Evolutionary conservation across 768 basidiomycete species (phyloP), one percentile per base, ranked within the genome.

Genomic region (Pulveroboletus sp.): DNA sequence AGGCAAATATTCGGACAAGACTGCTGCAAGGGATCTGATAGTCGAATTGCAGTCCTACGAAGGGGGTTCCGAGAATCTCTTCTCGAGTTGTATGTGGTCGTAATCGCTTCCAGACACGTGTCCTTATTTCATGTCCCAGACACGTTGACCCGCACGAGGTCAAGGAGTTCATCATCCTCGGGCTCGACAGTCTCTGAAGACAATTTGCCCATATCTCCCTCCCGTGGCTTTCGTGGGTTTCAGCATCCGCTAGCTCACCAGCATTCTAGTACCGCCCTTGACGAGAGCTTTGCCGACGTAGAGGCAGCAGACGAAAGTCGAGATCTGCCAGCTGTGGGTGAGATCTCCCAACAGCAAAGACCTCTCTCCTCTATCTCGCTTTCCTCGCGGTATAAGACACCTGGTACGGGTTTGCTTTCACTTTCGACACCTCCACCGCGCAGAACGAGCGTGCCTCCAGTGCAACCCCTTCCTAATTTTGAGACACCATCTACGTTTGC

Each of bases 1-100:
- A 50, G 75, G 83, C 52, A 87, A 83, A 64, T 90, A 94, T 60
- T 87, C 91, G 0, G 89, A 90, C 60, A 87, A 85, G 65, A 90
- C 88, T 0, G 72, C 82, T 20, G 89, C 90, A 31, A 79, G 72
- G 69, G 80, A 84, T 57, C 75, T 91, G 31, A 82, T 90, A 12
- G 74, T 81, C 52, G 91, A 94, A 68, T 68, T 94, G 19, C 85
- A 86, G 55, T 81, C 87, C 13, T 91, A 82, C 58, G 78, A 77
- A n/a, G 81, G 81, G 25, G 84, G 86, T 62, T 77, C 84, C 17
- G 70, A 75, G 19, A 80, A 84, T 58, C 71, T 87, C 24, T 75
- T 83, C 25, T 71, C 81, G 58, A 88, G 85, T 54, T 78, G 90
- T 91, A 61, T 34, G 75, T 55, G 13, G 41, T 35, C 33, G 21